Conservation (phyloP, 192 early-diverging fungal species). For the Globomyces pollinis-pini region DNA sequence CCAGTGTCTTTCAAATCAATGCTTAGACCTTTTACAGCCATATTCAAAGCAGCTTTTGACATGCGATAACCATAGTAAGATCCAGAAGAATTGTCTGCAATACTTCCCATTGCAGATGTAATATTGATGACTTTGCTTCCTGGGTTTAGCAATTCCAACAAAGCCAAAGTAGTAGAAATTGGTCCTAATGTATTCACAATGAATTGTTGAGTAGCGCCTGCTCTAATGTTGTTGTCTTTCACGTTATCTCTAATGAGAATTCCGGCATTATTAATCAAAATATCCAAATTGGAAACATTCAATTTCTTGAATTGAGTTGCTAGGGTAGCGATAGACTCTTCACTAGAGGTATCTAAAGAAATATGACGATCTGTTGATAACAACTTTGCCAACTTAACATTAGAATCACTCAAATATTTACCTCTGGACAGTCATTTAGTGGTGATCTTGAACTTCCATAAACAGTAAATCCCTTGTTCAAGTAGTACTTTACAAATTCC, state of each 20-base stretch:
- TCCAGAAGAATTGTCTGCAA: constrained; percentile 15
- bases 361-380: background rate
- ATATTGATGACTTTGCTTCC: constrained; percentile 11
- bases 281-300: background rate
- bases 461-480: background rate
- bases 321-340: background rate
- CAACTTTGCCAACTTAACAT: background rate
- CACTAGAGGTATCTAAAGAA: background rate
- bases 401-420: background rate
- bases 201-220: background rate
- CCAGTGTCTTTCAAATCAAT: constrained; percentile 10
- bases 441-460: background rate
- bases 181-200: constrained; percentile 21
- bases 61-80: constrained; percentile 17
- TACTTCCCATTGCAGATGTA: constrained; percentile 18
- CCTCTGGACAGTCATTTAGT: background rate
- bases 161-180: constrained; percentile 13
- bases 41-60: constrained; percentile 22
- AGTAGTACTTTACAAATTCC: constrained; percentile 3
- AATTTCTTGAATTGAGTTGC: background rate
- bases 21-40: constrained; percentile 12
- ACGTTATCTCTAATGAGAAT: background rate
- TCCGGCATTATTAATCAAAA: constrained; percentile 6
- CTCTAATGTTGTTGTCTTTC: background rate
- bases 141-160: constrained; percentile 12